These are phyloP conservation scores for Rhizopogon vinicolor DNA, from an alignment of 768 basidiomycete species.

Conservation along the genomic window DNA sequence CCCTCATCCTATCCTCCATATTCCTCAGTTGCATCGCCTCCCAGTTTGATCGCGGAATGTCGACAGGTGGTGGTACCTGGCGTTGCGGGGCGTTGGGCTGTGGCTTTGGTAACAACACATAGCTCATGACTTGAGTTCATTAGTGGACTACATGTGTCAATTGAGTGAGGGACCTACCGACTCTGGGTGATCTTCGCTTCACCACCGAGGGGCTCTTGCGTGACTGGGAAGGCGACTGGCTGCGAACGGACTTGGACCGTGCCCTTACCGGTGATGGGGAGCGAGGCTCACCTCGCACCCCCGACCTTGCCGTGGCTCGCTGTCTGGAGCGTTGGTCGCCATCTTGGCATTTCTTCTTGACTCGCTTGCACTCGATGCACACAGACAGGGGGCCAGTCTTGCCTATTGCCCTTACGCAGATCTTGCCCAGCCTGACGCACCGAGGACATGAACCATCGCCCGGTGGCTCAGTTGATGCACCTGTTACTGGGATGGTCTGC, in stretches of 20 bases:
- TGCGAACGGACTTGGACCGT: neutral
- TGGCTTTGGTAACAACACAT: neutral
- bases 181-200: neutral
- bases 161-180: neutral
- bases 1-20: no score
- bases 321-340: neutral
- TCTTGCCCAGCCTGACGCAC: neutral
- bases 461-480: neutral
- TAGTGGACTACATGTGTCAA: neutral
- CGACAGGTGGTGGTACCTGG: no score
- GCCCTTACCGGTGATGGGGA: neutral
- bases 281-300: neutral
- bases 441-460: neutral
- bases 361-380: neutral
- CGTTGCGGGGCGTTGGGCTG: no score
- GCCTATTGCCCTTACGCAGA: neutral
- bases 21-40: no score
- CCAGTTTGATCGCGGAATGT: no score
- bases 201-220: neutral
- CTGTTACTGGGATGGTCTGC: neutral
- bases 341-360: neutral
- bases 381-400: neutral
- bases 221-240: neutral
- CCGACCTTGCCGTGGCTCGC: neutral
- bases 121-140: neutral